Percentiles rank a stretch among this genome's conserved stretches.
phyloP scores from a whole-genome alignment of 163 green algal genomes.

The Coccomyxa subellipsoidea region DNA sequence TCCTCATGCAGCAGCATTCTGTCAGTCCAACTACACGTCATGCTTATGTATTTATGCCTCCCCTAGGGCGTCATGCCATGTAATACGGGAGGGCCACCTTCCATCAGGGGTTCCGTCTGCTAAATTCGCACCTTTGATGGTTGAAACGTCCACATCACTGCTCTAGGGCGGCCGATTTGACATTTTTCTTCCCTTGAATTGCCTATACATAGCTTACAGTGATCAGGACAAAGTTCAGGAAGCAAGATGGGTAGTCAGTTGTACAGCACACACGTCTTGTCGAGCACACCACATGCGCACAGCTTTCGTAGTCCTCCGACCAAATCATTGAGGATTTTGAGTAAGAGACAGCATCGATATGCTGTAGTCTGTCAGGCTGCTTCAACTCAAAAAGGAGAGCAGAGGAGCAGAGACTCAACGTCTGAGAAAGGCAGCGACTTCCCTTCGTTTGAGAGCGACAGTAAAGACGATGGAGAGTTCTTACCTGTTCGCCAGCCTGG shows the following conservation, averaged over 20 bases:
- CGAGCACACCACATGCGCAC: not conserved
- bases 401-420: not conserved
- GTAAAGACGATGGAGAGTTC: not conserved
- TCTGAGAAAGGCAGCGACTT: not conserved
- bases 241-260: not conserved
- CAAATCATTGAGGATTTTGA: not conserved
- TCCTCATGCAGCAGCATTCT: too few relatives aligned
- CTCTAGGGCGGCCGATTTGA: too few relatives aligned
- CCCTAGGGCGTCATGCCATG: too few relatives aligned
- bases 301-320: not conserved
- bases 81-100: too few relatives aligned
- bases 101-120: too few relatives aligned
- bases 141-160: too few relatives aligned
- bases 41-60: too few relatives aligned
- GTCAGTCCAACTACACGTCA: too few relatives aligned
- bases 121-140: too few relatives aligned
- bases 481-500: not conserved
- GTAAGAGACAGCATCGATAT: not conserved
- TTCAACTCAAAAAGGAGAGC: not conserved
- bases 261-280: not conserved
- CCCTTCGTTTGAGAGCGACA: not conserved
- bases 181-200: too few relatives aligned
- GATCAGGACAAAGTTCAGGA: not conserved
- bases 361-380: not conserved
- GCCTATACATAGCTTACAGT: not conserved